These are phyloP conservation scores for Scenedesmus sp. DNA, from an alignment of 163 green algal species.

Conservation along the genomic window DNA sequence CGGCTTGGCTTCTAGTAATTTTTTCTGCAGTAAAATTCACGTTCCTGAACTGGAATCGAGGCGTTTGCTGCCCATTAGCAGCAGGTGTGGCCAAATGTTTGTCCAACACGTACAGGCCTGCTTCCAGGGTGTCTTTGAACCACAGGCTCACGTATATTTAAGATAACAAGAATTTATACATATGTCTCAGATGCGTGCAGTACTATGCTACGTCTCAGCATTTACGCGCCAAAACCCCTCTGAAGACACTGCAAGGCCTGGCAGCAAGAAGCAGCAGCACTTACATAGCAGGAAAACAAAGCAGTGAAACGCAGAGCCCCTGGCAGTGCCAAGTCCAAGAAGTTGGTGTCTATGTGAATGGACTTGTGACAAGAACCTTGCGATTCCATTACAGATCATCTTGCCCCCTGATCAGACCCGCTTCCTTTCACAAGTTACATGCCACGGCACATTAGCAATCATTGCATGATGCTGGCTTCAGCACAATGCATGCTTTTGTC, in stretches of 20 bases:
- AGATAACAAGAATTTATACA: neutral
- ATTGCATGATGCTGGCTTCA: neutral
- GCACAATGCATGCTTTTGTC: neutral
- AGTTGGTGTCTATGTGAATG: no score
- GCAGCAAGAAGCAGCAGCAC: no score
- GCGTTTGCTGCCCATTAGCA: neutral
- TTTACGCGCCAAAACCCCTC: neutral
- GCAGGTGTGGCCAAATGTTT: neutral
- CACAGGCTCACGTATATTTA: neutral
- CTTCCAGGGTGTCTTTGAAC: no score
- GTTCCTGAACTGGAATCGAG: no score
- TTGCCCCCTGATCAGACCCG: neutral
- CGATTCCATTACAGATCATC: no score
- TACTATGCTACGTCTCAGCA: neutral
- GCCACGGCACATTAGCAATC: neutral
- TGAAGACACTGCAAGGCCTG: neutral
- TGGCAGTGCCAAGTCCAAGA: no score
- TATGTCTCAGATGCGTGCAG: no score
- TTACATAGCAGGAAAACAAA: no score
- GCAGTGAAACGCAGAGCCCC: no score
- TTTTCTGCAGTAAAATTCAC: no score
- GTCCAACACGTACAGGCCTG: neutral
- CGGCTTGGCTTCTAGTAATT: no score
- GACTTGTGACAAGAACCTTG: no score
- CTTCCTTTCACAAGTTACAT: neutral